Conservation (phyloP, 306 rosid species). For the Trifolium pratense region DNA sequence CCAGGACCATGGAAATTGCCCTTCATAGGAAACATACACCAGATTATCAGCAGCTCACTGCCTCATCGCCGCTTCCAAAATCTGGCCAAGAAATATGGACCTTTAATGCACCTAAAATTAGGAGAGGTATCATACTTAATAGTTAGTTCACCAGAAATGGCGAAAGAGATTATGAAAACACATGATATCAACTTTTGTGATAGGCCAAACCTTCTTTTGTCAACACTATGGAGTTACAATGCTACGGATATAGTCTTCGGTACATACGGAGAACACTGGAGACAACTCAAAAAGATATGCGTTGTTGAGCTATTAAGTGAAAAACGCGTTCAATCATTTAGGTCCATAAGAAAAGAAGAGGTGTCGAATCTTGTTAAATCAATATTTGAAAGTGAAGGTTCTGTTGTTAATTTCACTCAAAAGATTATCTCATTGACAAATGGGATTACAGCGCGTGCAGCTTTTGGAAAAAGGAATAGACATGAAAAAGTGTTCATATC, state of each 20-base stretch:
- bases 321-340: constrained; percentile 44
- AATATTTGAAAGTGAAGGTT: constrained; percentile 37
- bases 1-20: constrained; percentile 43
- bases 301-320: constrained; percentile 36
- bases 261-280: constrained; percentile 38
- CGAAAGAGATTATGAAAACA: constrained; percentile 32
- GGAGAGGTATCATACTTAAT: constrained; percentile 37
- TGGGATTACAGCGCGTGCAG: constrained; percentile 5
- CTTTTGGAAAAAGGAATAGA: constrained; percentile 28
- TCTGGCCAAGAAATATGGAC: constrained; percentile 35
- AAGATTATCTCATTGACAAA: not conserved
- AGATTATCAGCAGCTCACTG: not conserved
- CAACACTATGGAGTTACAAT: not conserved
- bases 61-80: constrained; percentile 4
- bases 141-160: constrained; percentile 29
- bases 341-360: constrained; percentile 43
- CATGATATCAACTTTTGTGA: constrained; percentile 25
- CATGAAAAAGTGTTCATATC: constrained; percentile 16
- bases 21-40: constrained; percentile 38
- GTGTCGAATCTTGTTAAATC: not conserved
- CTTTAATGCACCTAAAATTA: constrained; percentile 41
- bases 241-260: not conserved
- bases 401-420: constrained; percentile 25
- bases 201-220: not conserved
- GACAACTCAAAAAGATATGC: constrained; percentile 44